phyloP scores from a whole-genome alignment of 345 rosid genomes.

The Salix arbutifolia region DNA sequence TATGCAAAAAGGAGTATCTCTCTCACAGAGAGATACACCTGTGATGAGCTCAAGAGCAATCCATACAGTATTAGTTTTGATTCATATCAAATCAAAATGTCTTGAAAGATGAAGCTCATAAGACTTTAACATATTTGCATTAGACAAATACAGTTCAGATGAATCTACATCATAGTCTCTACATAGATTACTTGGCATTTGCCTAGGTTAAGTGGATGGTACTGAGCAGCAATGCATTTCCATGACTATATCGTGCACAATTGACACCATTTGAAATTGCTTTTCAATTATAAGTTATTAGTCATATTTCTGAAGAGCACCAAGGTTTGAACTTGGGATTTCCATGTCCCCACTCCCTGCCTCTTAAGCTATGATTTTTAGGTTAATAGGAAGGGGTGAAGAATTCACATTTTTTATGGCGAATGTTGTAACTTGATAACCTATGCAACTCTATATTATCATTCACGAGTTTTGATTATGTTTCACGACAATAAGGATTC shows the following conservation, averaged over 20 bases:
- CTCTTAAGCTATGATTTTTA: not conserved
- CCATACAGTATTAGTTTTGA: not conserved
- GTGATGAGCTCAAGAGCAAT: not conserved
- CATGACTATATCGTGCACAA: not conserved
- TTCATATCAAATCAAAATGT: not conserved
- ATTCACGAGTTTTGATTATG: not conserved
- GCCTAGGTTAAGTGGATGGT: not conserved
- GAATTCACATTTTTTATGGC: not conserved
- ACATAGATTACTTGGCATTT: not conserved
- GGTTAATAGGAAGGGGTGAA: not conserved
- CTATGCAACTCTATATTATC: not conserved
- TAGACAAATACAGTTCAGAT: not conserved
- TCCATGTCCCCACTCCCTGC: not conserved
- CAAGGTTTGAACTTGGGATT: not conserved
- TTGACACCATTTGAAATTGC: no score
- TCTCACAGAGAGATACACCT: not conserved
- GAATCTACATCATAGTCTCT: not conserved
- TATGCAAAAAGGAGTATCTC: not conserved
- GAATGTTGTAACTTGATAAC: not conserved
- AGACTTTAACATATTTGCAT: not conserved
- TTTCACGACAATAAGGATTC: not conserved
- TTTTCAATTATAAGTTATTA: not conserved
- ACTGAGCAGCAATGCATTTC: not conserved
- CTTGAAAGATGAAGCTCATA: not conserved
- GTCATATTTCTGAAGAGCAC: not conserved